Evolutionary conservation across 345 rosid genomes (phyloP).

Genomic region (Turnera subulata): DNA sequence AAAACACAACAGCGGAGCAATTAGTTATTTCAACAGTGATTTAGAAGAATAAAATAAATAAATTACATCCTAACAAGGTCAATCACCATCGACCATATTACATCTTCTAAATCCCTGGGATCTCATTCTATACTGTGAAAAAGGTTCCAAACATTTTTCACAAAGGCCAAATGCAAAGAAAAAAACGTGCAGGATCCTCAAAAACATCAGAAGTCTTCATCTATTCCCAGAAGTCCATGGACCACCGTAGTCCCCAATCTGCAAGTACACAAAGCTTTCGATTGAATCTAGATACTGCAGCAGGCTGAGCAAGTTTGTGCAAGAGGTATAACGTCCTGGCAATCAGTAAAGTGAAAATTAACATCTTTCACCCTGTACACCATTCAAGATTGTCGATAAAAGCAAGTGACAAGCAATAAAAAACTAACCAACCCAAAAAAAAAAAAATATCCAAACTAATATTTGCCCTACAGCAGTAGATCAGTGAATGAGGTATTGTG

Average conservation of each 20-base stretch:
- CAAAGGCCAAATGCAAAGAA: background rate
- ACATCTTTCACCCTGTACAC: too few species aligned
- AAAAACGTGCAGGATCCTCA: slow-evolving; percentile 3
- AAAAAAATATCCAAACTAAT: too few species aligned
- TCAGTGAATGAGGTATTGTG: too few species aligned
- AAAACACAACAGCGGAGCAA: too few species aligned
- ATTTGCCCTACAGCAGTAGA: too few species aligned
- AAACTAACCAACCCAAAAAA: too few species aligned
- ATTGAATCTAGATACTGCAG: background rate
- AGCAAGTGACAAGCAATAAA: too few species aligned
- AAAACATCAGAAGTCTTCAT: background rate
- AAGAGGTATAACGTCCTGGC: too few species aligned
- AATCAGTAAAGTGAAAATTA: too few species aligned
- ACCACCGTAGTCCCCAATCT: slow-evolving; percentile 6
- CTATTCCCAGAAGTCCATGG: background rate
- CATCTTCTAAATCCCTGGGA: slow-evolving; percentile 15
- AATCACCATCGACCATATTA: slow-evolving; percentile 4
- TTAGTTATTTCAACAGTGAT: slow-evolving; percentile 3
- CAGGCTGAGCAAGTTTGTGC: background rate
- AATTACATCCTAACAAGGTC: slow-evolving; percentile 25
- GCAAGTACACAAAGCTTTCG: background rate
- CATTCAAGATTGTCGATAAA: too few species aligned
- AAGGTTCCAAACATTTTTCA: slow-evolving; percentile 8
- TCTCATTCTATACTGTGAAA: slow-evolving; percentile 10
- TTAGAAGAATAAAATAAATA: slow-evolving; percentile 14